Evolutionary conservation across 2,329 filamentous ascomycete species (phyloP), one percentile per base, ranked within the genome.

Genomic region (Talaromyces sp.): DNA sequence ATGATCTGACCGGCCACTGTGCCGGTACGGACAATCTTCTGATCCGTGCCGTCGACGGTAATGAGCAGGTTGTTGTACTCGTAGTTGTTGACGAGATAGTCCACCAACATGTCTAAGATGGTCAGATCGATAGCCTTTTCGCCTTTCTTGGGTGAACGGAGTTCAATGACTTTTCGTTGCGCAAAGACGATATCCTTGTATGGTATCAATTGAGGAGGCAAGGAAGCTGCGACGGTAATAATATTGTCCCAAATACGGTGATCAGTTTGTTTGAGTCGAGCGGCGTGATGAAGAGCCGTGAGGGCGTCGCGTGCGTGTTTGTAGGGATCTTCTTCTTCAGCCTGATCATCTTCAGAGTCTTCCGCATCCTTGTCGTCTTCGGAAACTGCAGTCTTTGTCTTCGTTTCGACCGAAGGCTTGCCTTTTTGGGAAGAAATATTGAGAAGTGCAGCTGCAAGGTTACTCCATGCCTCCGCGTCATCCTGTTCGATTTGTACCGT

Each of bases 181-280:
- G 91, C 91, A 4, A 88, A 82, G 35, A 96, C 79, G 58, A 96
- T 85, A 65, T 97, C 92, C 0, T 81, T 75, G 71, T 92, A 87
- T 0, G 89, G 86, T 0, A 77, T 80, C 33, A 68, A 64, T 0
- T 91, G 88, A 0, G 93, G 93, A 0, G 82, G 83, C 31, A 95
- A 84, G 1, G 91, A 90, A 0, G 90, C 86, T 0, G 91, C 89
- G 23, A 98, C 88, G 0, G 92, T 95, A 63, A 99, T 85, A 16
- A 98, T 89, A 70, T 99, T 99, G 73, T 96, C 91, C 93, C 93
- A 98, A 74, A 99, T 97, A 68, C 91, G 88, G 84, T 89, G 91
- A 77, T 93, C 93, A 69, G 92, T 88, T 75, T 91, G 85, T 58
- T 96, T 92, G 25, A 96, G 84, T 4, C 85, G 84, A 0, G 93